Base-by-base conservation (phyloP, 2,329 filamentous ascomycete genomes). In the Colletotrichum musae region DNA sequence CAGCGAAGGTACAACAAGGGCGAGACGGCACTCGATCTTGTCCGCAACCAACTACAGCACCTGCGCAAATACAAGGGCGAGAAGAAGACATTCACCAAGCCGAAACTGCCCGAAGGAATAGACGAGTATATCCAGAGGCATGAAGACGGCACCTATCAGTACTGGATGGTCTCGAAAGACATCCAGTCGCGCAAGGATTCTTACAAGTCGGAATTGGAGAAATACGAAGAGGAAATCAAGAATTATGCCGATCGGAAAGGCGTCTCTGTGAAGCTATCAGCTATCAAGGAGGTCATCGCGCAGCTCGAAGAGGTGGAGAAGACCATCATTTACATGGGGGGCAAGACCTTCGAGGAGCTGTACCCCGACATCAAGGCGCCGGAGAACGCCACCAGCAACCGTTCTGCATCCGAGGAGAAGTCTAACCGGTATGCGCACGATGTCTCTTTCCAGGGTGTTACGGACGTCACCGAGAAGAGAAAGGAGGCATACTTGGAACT, bases 291-390 rank as follows among this genome's bases (percentile, higher is more conserved):
- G 7, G 75, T 88, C 15, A 80, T 91, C 15, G 71, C 75, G 0
- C 83, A 87, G 1, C 86, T 91, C 45, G 82, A 90, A 72, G 75
- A 81, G 21, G 78, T 94, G 1, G 88, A 92, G 73, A 74, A 80
- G 2, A 73, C 77, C 2, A 79, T 95, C 21, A 50, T 91, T 2
- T 77, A 80, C 4, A 88, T 85, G 66, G 89, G 87, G 0, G 93
- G 87, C 2, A 94, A 94, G 78, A 86, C 87, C 0, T 94, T 93
- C 75, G 75, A 79, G 13, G 87, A 94, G 54, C 79, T 94, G 6
- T 79, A 92, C 76, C 91, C 92, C 0, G 81, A 88, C 1, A 78
- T 85, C 64, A 76, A 80, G 28, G 73, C 75, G 2, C 67, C 68
- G 15, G 56, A 64, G 48, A 56, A 47, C 53, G 45, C 66, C 52